These are phyloP conservation scores for Talaromyces sp. DNA, from an alignment of 2,329 filamentous ascomycete species.

Conservation along the genomic window DNA sequence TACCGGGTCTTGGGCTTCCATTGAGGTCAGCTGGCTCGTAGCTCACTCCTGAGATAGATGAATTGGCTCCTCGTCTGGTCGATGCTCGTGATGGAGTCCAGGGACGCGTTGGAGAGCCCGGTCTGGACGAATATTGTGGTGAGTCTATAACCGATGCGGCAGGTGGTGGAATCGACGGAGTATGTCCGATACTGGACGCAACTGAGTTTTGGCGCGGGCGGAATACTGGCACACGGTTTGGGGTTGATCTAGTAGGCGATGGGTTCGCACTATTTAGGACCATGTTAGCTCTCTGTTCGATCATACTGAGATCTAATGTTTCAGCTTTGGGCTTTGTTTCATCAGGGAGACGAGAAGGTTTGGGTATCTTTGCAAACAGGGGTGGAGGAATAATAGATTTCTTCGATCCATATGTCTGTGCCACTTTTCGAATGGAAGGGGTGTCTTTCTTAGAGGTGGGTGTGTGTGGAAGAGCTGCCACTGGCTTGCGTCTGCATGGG, in stretches of 20 bases:
- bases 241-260: slow-evolving; percentile 15
- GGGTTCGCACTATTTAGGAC: slow-evolving; percentile 15
- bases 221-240: slow-evolving; percentile 28
- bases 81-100: slow-evolving; percentile 59
- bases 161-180: slow-evolving; percentile 42
- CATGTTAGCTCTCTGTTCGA: slow-evolving; percentile 17
- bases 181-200: slow-evolving; percentile 40
- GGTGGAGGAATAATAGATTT: slow-evolving; percentile 1
- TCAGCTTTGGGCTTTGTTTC: slow-evolving; percentile 4
- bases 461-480: slow-evolving; percentile 10
- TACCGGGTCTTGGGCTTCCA: slow-evolving; percentile 84
- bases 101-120: slow-evolving; percentile 46
- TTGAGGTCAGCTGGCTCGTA: slow-evolving; percentile 90
- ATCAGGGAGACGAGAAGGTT: slow-evolving; percentile 1
- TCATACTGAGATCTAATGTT: slow-evolving; percentile 16
- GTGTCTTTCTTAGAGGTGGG: neutral
- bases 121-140: slow-evolving; percentile 38
- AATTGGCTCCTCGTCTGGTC: slow-evolving; percentile 44
- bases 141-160: slow-evolving; percentile 32
- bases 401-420: neutral
- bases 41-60: slow-evolving; percentile 55
- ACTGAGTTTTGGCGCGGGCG: slow-evolving; percentile 32
- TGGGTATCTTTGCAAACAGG: slow-evolving; percentile 10
- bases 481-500: slow-evolving; percentile 12
- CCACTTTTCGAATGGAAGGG: neutral